phyloP scores from a whole-genome alignment of 2,329 filamentous ascomycete genomes.

The Sporothrix pallida region DNA sequence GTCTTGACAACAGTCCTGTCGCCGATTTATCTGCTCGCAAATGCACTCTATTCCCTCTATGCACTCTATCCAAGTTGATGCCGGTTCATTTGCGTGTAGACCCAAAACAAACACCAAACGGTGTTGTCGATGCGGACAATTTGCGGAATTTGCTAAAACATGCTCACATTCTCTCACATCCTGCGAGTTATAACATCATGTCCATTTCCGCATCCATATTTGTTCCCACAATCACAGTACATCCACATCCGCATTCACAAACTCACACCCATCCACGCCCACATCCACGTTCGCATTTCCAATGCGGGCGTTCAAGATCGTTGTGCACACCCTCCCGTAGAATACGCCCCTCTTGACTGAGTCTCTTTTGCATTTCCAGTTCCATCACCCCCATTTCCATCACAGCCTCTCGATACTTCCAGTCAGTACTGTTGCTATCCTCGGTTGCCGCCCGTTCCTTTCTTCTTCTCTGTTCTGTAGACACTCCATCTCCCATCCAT shows the following conservation, averaged over 20 bases:
- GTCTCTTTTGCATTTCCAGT: not conserved
- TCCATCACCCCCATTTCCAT: not conserved
- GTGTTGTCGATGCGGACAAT: not conserved
- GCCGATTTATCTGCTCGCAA: not conserved
- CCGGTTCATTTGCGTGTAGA: not conserved
- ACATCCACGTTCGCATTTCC: not conserved
- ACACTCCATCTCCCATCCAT: not conserved
- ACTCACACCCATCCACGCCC: not conserved
- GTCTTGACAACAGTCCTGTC: not conserved
- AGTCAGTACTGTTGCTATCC: not conserved
- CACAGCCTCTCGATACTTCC: not conserved
- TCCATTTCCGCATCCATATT: not conserved
- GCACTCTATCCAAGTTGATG: too few species aligned
- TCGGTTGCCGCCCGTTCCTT: slow-evolving; percentile 14
- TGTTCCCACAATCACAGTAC: not conserved
- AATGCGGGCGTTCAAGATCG: not conserved
- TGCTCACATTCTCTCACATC: not conserved
- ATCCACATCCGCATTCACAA: not conserved
- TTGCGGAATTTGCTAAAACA: slow-evolving; percentile 6
- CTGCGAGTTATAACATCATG: not conserved
- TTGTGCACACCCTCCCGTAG: not conserved
- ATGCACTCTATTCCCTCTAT: too few species aligned
- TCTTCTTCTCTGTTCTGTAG: not conserved
- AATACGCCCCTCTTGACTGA: too few species aligned
- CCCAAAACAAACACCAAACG: not conserved